Base-by-base conservation (phyloP, 2,329 filamentous ascomycete genomes). In the Ophiostoma sp. region DNA sequence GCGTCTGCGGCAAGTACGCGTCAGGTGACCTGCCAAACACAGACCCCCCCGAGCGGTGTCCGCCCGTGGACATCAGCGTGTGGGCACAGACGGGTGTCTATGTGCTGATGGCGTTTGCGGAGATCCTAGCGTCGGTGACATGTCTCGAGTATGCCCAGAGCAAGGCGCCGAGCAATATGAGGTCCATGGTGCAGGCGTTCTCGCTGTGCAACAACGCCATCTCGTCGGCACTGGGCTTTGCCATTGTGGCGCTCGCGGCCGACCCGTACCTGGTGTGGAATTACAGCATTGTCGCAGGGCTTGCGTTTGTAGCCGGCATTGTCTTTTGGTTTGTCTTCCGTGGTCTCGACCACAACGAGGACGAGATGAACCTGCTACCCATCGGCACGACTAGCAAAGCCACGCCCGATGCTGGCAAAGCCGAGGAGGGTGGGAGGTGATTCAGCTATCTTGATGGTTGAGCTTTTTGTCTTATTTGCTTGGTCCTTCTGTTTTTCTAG, bases 101-200 rank as follows among this genome's bases (percentile, higher is more conserved):
- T 74, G 78, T 84, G 71, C 73, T 85, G 40, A 81, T 82, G 40
- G 83, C 82, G 70, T 75, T 84, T 4, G 80, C 82, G 8, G 83
- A 85, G 76, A 82, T 85, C 67, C 81, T 85, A 72, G 80, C 82
- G 71, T 83, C 83, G 74, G 82, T 84, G 69, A 84, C 83, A 16
- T 87, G 87, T 1, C 85, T 90, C 72, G 90, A 92, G 88, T 92
- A 91, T 72, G 90, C 90, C 45, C 93, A 87, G 80, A 88, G 87
- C 76, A 91, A 87, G 49, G 49, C 49, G n/a, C 49, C 49, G 4
- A 55, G 49, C 18, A 55, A 55, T 7, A 55, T 55, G 49, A n/a
- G 49, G 7, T 55, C 49, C 1, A 55, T 55, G 49, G 18, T 55
- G 8, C 49, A 27, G 7, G 49, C 49, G 12, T 27, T 55, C 11